A percentile compares a stretch with the other conserved stretches of the same genome.
These are phyloP conservation scores for Cladosporium sphaerospermum DNA, from an alignment of 2,329 filamentous ascomycete genomes.

Conservation along the genomic window DNA sequence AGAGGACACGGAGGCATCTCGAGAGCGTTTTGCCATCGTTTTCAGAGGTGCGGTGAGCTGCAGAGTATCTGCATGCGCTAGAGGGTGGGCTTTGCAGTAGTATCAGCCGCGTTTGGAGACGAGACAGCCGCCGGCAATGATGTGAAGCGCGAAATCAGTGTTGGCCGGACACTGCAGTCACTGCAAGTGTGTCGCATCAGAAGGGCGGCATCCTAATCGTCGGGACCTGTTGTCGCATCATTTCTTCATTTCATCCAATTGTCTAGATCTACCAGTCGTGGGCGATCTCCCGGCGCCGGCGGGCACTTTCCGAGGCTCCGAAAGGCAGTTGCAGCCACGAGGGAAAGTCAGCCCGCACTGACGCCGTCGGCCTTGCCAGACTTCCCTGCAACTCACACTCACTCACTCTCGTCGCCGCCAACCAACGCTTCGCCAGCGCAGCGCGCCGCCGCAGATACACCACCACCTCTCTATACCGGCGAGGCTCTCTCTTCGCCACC, in stretches of 20 bases:
- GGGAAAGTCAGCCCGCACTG: constrained; percentile 2
- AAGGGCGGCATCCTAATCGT: too few relatives aligned
- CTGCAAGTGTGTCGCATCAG: too few relatives aligned
- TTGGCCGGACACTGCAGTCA: too few relatives aligned
- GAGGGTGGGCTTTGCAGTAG: constrained; percentile 8
- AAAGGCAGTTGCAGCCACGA: not conserved
- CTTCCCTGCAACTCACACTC: not conserved
- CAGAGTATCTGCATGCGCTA: constrained; percentile 13
- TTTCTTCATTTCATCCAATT: not conserved
- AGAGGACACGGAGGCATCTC: constrained; percentile 44
- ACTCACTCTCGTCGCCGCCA: not conserved
- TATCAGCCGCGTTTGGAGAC: not conserved
- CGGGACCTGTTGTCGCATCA: too few relatives aligned
- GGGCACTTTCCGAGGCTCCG: not conserved
- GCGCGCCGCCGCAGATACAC: not conserved
- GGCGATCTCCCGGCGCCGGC: constrained; percentile 2
- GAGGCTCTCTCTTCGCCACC: not conserved
- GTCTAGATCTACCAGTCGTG: not conserved
- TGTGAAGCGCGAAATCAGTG: too few relatives aligned
- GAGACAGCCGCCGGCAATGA: not conserved
- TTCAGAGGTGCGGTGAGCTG: constrained; percentile 14
- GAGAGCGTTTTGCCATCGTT: constrained; percentile 56
- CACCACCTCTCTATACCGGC: not conserved
- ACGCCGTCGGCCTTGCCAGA: not conserved
- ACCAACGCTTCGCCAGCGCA: not conserved